Evolutionary conservation across 371 early-diverging fungal genomes (phyloP).

Genomic region (Zopfochytrium polystomum): DNA sequence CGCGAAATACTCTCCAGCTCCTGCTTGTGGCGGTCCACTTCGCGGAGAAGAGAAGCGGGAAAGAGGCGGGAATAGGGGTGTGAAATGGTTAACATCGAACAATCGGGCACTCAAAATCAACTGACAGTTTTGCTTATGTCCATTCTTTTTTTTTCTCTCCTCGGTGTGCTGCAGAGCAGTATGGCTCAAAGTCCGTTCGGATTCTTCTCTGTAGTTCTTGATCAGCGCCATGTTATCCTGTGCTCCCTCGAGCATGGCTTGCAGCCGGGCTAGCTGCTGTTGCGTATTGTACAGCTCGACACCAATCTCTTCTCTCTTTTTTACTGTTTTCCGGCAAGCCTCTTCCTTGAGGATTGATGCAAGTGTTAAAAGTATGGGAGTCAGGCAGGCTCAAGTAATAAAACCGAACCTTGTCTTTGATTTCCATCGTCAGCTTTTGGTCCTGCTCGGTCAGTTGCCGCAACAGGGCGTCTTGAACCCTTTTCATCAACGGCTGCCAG

Average conservation of each 20-base stretch:
- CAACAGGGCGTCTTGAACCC: constrained; percentile 51
- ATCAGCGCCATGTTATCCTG: constrained; percentile 44
- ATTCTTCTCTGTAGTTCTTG: constrained; percentile 44
- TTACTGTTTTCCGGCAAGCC: constrained; percentile 33
- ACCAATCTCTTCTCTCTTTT: constrained; percentile 49
- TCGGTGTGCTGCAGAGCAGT: constrained; percentile 40
- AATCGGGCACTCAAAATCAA: not conserved
- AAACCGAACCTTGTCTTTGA: constrained; percentile 43
- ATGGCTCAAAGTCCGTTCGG: constrained; percentile 39
- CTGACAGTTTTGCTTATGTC: constrained; percentile 40
- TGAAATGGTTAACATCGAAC: not conserved
- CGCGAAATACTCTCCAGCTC: constrained; percentile 52
- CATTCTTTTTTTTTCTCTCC: constrained; percentile 34
- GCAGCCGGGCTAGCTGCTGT: constrained; percentile 52
- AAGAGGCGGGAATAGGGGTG: not conserved
- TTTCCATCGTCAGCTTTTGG: constrained; percentile 39
- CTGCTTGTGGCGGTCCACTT: constrained; percentile 50
- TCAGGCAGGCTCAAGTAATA: not conserved
- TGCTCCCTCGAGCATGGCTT: constrained; percentile 45
- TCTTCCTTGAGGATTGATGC: constrained; percentile 41
- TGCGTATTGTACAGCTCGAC: constrained; percentile 55
- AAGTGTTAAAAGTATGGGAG: not conserved
- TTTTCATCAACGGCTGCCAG: constrained; percentile 51
- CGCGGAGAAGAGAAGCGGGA: too few relatives aligned
- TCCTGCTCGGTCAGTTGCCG: constrained; percentile 43